These are phyloP conservation scores for Myxozyma neotropica DNA, from an alignment of 805 yeast genomes.

Conservation along the genomic window DNA sequence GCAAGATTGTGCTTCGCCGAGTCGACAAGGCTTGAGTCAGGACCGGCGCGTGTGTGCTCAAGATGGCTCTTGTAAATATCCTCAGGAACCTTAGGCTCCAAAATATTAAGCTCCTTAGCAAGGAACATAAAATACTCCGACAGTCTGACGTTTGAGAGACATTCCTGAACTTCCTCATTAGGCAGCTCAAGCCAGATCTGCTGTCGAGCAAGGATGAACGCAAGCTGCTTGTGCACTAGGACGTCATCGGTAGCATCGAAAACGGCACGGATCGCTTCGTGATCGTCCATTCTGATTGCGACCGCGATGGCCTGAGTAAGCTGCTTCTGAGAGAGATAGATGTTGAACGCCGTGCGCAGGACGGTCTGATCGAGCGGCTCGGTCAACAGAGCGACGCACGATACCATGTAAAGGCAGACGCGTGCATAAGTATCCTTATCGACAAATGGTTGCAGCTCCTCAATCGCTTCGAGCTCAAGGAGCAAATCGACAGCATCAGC, in stretches of 20 bases:
- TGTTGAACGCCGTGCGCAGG: constrained; percentile 82
- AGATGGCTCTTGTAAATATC: constrained; percentile 90
- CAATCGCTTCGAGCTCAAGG: constrained; percentile 85
- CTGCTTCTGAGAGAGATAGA: constrained; percentile 76
- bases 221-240: constrained; percentile 80
- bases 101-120: constrained; percentile 81
- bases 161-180: constrained; percentile 69
- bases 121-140: constrained; percentile 79
- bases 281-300: constrained; percentile 88
- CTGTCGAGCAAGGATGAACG: constrained; percentile 83
- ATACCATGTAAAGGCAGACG: constrained; percentile 74
- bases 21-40: constrained; percentile 59
- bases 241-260: constrained; percentile 78
- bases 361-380: constrained; percentile 91
- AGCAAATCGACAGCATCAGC: constrained; percentile 96
- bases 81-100: constrained; percentile 91
- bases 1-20: constrained; percentile 96
- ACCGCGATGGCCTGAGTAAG: constrained; percentile 86
- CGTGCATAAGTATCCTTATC: constrained; percentile 83
- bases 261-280: constrained; percentile 71
- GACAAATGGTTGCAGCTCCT: constrained; percentile 76
- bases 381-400: constrained; percentile 94
- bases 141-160: constrained; percentile 76
- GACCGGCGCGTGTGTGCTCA: constrained; percentile 65
- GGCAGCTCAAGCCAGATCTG: constrained; percentile 70